Percentiles rank a stretch among this genome's conserved stretches.
phyloP scores from a whole-genome alignment of 163 green algal genomes.

The Scenedesmus sp. region DNA sequence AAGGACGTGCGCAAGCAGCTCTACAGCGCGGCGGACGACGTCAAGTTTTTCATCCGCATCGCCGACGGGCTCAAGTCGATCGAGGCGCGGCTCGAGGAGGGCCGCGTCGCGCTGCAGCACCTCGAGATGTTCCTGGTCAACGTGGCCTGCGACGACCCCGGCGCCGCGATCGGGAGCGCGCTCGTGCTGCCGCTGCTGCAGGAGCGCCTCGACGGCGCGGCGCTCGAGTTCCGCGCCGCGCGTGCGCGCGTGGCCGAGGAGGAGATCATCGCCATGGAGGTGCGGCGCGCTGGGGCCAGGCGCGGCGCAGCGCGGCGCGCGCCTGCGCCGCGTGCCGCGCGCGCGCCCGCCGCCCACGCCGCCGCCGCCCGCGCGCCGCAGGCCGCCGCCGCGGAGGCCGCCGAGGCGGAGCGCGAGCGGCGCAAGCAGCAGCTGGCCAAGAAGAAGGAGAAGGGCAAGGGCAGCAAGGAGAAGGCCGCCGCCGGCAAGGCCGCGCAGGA shows the following conservation, averaged over 20 bases:
- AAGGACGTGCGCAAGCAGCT: constrained; percentile 88
- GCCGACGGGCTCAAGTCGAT: constrained; percentile 68
- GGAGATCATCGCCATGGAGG: constrained; percentile 83
- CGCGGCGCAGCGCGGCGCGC: too few relatives aligned
- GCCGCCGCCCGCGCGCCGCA: too few relatives aligned
- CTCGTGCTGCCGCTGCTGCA: constrained; percentile 83
- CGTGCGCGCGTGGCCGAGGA: constrained; percentile 67
- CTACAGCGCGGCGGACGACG: constrained; percentile 77
- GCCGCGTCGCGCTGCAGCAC: constrained; percentile 79
- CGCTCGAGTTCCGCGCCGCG: constrained; percentile 63
- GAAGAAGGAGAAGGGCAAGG: constrained; percentile 72
- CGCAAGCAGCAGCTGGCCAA: constrained; percentile 56
- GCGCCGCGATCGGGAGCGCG: constrained; percentile 67
- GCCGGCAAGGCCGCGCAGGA: constrained; percentile 47
- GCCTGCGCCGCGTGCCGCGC: too few relatives aligned
- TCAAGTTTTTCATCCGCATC: constrained; percentile 76
- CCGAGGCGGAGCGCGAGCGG: constrained; percentile 62
- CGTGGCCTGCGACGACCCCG: constrained; percentile 86
- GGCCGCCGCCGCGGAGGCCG: constrained; percentile 59
- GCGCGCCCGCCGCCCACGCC: too few relatives aligned
- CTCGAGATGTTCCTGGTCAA: constrained; percentile 83
- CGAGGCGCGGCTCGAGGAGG: constrained; percentile 77
- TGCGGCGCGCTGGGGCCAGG: too few relatives aligned
- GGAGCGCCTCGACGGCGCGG: constrained; percentile 73
- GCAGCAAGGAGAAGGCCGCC: constrained; percentile 66